Base-by-base conservation (phyloP, 768 basidiomycete genomes). In the Agrocybe chaxingu region DNA sequence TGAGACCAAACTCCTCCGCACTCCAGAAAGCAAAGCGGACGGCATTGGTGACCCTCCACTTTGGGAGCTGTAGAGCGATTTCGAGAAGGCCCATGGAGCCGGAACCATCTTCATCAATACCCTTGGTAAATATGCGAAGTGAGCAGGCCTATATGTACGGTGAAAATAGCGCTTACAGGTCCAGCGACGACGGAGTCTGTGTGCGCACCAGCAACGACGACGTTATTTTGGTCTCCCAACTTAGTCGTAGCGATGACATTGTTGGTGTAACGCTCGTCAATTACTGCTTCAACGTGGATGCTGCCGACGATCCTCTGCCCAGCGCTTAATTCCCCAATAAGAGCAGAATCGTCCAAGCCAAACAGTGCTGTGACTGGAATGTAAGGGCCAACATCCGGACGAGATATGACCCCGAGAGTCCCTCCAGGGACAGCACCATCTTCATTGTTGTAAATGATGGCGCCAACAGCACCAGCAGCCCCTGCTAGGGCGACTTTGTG, bases 11-110 rank as follows among this genome's bases (percentile, higher is more conserved):
- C 48, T 68, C 67, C 44, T 68, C 66, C 36, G 65, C 64, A 18
- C 64, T 65, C 64, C 64, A 69, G 61, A 64, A 69, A 12, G 58
- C 60, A 52, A 67, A 69, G 24, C 66, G 64, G 32, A 67, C 62
- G 19, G 66, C 62, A 38, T 69, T 66, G 42, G 60, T 69, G 47
- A 62, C 51, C 4, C 51, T 61, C 57, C 60, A 69, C 39, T 53
- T 52, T n/a, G 66, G 53, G 35, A 66, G 58, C 19, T 61, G 59
- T 29, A 66, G 60, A 30, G 66, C 65, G 16, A 66, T 53, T 48
- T 67, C 67, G 8, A 65, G 60, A 42, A 65, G 41, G 10, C 60
- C 54, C 19, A 65, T 65, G 8, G 65, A 60, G 5, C 67, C 67
- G 19, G 66, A 66, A 4, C 62, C 62, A 50, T 65, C 60, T 41